These are phyloP conservation scores for Gentiana straminea DNA, from an alignment of 257 asterid species.

Conservation along the genomic window DNA sequence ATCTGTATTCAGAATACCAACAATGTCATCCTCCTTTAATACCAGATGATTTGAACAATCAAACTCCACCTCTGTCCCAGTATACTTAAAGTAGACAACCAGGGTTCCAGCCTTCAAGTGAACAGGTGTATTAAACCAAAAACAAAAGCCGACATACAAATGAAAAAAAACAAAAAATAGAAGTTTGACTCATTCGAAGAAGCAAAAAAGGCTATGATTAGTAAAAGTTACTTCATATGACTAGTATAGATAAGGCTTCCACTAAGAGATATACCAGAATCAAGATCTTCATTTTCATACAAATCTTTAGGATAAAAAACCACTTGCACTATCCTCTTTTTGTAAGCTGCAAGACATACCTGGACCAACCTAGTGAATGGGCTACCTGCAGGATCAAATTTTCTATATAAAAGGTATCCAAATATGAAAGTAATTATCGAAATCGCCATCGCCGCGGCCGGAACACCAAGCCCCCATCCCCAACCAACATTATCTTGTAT, in stretches of 20 bases:
- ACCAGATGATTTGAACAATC: too few species aligned
- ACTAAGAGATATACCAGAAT: conserved; percentile 50
- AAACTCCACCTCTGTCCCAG: too few species aligned
- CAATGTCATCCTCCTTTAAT: too few species aligned
- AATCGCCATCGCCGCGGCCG: conserved; percentile 57
- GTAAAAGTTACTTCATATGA: conserved; percentile 37
- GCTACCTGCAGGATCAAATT: conserved; percentile 75
- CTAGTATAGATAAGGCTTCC: conserved; percentile 57
- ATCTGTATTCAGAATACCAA: too few species aligned
- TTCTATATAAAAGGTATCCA: conserved; percentile 73
- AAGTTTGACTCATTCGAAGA: too few species aligned
- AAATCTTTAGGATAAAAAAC: conserved; percentile 25
- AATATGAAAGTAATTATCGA: conserved; percentile 48
- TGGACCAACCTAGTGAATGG: conserved; percentile 84
- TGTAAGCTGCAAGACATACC: conserved; percentile 66
- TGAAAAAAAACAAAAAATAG: too few species aligned
- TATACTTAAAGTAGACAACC: too few species aligned
- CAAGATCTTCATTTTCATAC: conserved; percentile 49
- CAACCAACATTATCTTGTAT: conserved; percentile 79
- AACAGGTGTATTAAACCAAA: too few species aligned
- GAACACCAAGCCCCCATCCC: conserved; percentile 91
- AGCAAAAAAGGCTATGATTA: too few species aligned
- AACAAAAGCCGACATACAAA: too few species aligned
- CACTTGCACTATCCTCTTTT: conserved; percentile 45
- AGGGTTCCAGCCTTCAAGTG: too few species aligned